A percentile compares a stretch with the other conserved stretches of the same genome.
Conservation (phyloP, 2,329 filamentous ascomycete species). For the Xylariales sp. region DNA sequence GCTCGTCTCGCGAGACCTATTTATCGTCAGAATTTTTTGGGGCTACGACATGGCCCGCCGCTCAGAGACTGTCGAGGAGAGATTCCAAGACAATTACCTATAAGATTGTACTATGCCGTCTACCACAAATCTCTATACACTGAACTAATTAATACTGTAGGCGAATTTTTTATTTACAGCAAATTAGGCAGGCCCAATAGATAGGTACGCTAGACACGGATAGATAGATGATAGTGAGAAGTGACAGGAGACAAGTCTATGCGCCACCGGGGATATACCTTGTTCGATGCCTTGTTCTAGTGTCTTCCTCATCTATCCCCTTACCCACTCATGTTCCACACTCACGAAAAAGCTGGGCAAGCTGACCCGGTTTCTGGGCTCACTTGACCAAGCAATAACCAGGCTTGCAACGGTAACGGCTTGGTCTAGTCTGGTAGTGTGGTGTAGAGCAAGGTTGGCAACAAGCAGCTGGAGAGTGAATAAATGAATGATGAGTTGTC, state of each 20-base stretch:
- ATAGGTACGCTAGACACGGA: constrained; percentile 16
- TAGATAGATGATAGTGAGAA: constrained; percentile 4
- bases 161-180: background rate
- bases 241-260: constrained; percentile 9
- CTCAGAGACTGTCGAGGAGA: no score
- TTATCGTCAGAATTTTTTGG: no score
- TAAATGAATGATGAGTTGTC: no score
- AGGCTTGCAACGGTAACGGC: background rate
- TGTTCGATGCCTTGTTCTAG: background rate
- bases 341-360: background rate
- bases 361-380: constrained; percentile 6
- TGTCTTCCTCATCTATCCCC: constrained; percentile 1
- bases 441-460: no score
- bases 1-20: no score
- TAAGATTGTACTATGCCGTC: no score
- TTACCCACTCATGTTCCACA: constrained; percentile 18
- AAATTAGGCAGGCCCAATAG: constrained; percentile 19
- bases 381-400: background rate
- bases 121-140: no score
- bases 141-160: background rate
- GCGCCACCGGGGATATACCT: constrained; percentile 12
- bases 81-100: no score
- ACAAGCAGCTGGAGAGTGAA: background rate
- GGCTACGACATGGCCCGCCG: no score
- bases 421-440: no score